Base-by-base conservation (phyloP, 1,284 basidiomycete species). In the Phaffia rhodozyma region DNA sequence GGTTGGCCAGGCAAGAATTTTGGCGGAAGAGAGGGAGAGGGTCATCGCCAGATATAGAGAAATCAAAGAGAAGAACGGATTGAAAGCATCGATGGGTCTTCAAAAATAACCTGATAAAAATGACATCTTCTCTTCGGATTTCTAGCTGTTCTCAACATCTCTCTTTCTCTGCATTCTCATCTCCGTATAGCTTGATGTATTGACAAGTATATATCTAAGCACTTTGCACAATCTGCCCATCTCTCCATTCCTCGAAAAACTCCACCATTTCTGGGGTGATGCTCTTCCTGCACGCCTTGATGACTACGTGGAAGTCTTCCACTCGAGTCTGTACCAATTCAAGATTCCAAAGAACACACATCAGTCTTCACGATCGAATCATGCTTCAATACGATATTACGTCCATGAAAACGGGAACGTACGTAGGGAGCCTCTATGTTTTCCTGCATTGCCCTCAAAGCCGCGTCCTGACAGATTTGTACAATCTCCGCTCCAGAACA, bases 401-500 rank as follows among this genome's bases (percentile, higher is more conserved):
- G 53, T 27, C 18, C 23, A 18, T 7, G 20, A 48, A 48, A 60
- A 48, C 25, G 23, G 32, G 34, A 56, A 11, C 27, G 72, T 68
- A 94, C 92, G 70, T 78, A 82, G 48, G 83, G 79, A 5, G 89
- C 85, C 66, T 89, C 74, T 29, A 97, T 84, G 72, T 96, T 82
- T 67, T 83, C 80, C 70, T 89, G 85, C 89, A 96, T 94, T 0
- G 92, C 89, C 50, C 86, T 74, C 68, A 98, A 75, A 0, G 94
- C 96, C 1, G 96, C 96, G 75, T 98, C 94, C 77, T 98, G 96
- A 73, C 93, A 97, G 58, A 98, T 81, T 1, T 87, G 84, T 6
- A 85, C 82, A 32, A 98, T 85, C 73, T 99, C 96, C 6, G 96
- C 96, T 13, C 96, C 96, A 16, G 94, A 97, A 72, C 91, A 98